Conservation (phyloP, 2,329 filamentous ascomycete genomes). For the Coniochaeta sp. region DNA sequence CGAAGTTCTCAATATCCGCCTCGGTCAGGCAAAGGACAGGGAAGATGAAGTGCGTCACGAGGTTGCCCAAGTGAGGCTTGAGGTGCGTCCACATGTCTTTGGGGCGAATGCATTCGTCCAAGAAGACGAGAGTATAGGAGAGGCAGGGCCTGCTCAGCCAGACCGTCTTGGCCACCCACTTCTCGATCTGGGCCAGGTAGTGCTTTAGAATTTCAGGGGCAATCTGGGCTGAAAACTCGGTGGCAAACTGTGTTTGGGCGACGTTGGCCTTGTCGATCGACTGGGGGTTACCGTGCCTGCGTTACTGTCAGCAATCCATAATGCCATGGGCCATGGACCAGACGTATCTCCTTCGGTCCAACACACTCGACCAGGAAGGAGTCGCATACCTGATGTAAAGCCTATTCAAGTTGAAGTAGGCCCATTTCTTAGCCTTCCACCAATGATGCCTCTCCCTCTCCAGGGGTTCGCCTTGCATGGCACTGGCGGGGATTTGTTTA, state of each 20-base stretch:
- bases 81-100: conserved; percentile 96
- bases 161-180: conserved; percentile 89
- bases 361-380: neutral
- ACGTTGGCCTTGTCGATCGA: conserved; percentile 65
- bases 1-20: conserved; percentile 89
- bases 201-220: conserved; percentile 94
- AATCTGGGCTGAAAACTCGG: conserved; percentile 84
- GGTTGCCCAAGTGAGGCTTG: conserved; percentile 85
- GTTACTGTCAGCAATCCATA: conserved; percentile 16
- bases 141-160: conserved; percentile 95
- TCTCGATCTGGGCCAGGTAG: conserved; percentile 90
- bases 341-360: too few species aligned
- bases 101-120: conserved; percentile 95
- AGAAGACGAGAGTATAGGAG: conserved; percentile 87
- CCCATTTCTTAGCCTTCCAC: conserved; percentile 99
- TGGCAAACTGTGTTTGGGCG: conserved; percentile 76
- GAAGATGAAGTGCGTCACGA: conserved; percentile 93
- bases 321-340: too few species aligned
- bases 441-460: conserved; percentile 93
- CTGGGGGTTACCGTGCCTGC: conserved; percentile 81
- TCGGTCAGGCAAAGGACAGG: conserved; percentile 87
- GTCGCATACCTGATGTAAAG: conserved; percentile 76
- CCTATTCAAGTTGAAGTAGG: conserved; percentile 94
- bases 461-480: conserved; percentile 70
- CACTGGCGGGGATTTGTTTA: conserved; percentile 72